Base-by-base conservation (phyloP, 306 rosid genomes). In the Glycine tomentella region DNA sequence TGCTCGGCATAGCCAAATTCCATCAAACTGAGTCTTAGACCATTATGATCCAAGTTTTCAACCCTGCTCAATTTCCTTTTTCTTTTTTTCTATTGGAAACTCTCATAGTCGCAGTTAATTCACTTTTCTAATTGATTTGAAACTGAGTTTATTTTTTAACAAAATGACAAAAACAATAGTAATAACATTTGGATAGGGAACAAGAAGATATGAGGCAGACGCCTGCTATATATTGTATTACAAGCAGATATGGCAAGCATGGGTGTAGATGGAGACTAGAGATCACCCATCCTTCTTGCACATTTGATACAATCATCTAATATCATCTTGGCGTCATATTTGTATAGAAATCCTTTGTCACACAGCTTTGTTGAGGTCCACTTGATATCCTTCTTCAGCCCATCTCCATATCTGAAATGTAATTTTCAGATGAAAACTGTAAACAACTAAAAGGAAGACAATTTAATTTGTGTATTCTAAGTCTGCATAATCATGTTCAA, bases 281-380 rank as follows among this genome's bases (percentile, higher is more conserved):
- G 77, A 64, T 72, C 48, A 15, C 87, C 80, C 36, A 53, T 11
- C 45, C 74, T 88, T 79, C 48, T 86, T n/a, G 88, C 90, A n/a
- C 79, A 81, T 14, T 8, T 69, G 36, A 89, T 48, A 63, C 75
- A 65, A 51, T 84, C 90, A 71, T 88, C 91, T 40, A 91, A 74
- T 82, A 89, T 80, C 85, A 59, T 82, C 64, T 88, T 80, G 15
- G 48, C 12, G 15, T 82, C 90, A 69, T 80, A 56, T 46, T 87
- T 91, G 79, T 51, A 88, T 3, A 40, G 83, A 80, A 88, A 88
- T 42, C 94, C 91, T 76, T 76, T 77, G 49, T 81, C 87, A 52
- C 8, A 49, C 17, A 90, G 85, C 83, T 85, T 85, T 33, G 75
- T 81, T 49, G 87, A 87, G 12, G 50, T 58, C 90, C 84, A 85